phyloP scores from a whole-genome alignment of 768 basidiomycete species.

The Rubroboletus pulcherrimus region DNA sequence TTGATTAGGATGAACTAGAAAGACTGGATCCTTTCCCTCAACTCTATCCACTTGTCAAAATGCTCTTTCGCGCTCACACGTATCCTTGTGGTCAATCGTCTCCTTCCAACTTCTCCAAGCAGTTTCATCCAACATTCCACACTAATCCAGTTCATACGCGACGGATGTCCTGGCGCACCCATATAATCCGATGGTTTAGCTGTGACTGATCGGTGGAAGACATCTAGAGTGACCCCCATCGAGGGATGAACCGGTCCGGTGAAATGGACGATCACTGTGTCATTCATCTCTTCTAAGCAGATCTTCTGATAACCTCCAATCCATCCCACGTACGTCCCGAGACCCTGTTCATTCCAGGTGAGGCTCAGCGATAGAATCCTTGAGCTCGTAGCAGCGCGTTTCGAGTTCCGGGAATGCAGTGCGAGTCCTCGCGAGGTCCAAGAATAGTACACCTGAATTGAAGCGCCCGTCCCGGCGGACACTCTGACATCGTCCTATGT shows the following conservation, averaged over 20 bases:
- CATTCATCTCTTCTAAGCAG: neutral
- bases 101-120: conserved; percentile 35
- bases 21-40: neutral
- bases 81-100: conserved; percentile 6
- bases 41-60: neutral
- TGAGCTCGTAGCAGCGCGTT: neutral
- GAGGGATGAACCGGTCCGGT: neutral
- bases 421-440: neutral
- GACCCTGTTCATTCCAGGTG: neutral
- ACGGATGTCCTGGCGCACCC: conserved; percentile 40
- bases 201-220: neutral
- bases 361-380: neutral
- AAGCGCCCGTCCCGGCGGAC: neutral
- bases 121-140: conserved; percentile 32
- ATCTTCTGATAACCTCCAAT: neutral
- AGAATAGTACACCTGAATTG: neutral
- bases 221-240: neutral
- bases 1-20: neutral
- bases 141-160: conserved; percentile 39
- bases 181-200: conserved; percentile 23
- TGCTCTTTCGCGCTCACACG: neutral
- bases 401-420: neutral
- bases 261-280: neutral
- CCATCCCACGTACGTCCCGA: neutral
- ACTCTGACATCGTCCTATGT: neutral